phyloP scores from a whole-genome alignment of 2,329 filamentous ascomycete species.

The Trichoderma koningii region DNA sequence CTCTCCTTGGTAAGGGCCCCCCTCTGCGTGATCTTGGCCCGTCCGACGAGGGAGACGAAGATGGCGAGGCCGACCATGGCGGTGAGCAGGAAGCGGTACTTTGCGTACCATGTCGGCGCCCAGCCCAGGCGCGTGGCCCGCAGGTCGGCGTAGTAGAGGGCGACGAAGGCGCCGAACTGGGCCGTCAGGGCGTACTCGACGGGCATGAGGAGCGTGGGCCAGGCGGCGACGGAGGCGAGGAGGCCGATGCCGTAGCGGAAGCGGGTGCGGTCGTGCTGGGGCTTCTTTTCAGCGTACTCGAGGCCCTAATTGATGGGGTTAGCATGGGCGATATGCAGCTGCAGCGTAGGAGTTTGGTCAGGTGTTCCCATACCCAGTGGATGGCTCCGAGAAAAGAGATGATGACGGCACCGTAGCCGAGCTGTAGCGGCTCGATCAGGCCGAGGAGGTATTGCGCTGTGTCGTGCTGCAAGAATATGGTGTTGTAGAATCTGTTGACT shows the following conservation, averaged over 20 bases:
- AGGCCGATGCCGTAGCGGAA: conserved; percentile 84
- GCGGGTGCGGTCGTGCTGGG: conserved; percentile 63
- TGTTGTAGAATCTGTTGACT: conserved; percentile 56
- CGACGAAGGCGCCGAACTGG: conserved; percentile 83
- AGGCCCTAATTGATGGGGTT: conserved; percentile 55
- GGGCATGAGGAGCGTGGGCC: conserved; percentile 85
- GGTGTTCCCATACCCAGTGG: conserved; percentile 65
- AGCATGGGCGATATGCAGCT: neutral
- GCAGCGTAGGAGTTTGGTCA: too few species aligned
- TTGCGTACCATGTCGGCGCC: conserved; percentile 82
- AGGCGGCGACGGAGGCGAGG: conserved; percentile 75
- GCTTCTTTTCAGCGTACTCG: conserved; percentile 74
- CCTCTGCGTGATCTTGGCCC: conserved; percentile 67
- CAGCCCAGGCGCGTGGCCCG: conserved; percentile 72
- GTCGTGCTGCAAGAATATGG: conserved; percentile 66
- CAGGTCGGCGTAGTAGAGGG: conserved; percentile 82
- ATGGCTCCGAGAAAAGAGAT: conserved; percentile 92
- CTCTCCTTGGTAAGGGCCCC: conserved; percentile 38
- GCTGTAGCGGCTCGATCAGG: conserved; percentile 80
- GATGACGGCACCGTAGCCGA: conserved; percentile 89
- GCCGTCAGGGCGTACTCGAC: conserved; percentile 81
- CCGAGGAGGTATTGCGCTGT: conserved; percentile 72
- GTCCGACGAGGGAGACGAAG: conserved; percentile 76
- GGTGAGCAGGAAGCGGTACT: conserved; percentile 89
- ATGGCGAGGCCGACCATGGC: conserved; percentile 85